Conservation (phyloP, 2,329 filamentous ascomycete species). For the Emmonsia crescens region DNA sequence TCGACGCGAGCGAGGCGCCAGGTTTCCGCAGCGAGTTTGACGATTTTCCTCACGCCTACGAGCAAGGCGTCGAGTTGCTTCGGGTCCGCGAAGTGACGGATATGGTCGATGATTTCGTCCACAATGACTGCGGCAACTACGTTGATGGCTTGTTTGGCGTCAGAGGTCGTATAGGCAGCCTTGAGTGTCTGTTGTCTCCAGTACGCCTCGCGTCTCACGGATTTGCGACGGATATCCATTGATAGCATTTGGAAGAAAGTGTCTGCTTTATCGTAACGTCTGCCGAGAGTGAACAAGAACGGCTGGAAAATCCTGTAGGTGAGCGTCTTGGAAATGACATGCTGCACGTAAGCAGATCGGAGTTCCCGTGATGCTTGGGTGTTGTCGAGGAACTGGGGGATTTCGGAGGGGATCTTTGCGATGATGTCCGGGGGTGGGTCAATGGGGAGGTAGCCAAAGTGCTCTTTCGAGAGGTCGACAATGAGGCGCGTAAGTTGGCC, state of each 20-base stretch:
- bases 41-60: conserved; percentile 42
- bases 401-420: conserved; percentile 40
- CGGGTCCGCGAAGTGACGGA: conserved; percentile 44
- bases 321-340: conserved; percentile 46
- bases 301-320: conserved; percentile 47
- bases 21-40: conserved; percentile 48
- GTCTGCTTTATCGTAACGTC: conserved; percentile 46
- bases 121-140: conserved; percentile 45
- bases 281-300: conserved; percentile 46
- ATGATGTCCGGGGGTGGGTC: conserved; percentile 41
- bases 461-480: conserved; percentile 40
- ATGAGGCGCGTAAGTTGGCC: conserved; percentile 42
- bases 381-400: conserved; percentile 46
- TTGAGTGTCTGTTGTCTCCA: conserved; percentile 50
- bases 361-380: conserved; percentile 42
- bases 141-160: conserved; percentile 47
- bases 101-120: conserved; percentile 45
- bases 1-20: conserved; percentile 49
- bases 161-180: conserved; percentile 46
- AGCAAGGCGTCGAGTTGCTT: conserved; percentile 41
- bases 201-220: conserved; percentile 45
- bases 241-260: conserved; percentile 45
- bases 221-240: conserved; percentile 46
- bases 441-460: conserved; percentile 43
- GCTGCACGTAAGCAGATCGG: conserved; percentile 44